These are phyloP conservation scores for Exserohilum rostratum DNA, from an alignment of 2,329 filamentous ascomycete genomes.

Conservation along the genomic window DNA sequence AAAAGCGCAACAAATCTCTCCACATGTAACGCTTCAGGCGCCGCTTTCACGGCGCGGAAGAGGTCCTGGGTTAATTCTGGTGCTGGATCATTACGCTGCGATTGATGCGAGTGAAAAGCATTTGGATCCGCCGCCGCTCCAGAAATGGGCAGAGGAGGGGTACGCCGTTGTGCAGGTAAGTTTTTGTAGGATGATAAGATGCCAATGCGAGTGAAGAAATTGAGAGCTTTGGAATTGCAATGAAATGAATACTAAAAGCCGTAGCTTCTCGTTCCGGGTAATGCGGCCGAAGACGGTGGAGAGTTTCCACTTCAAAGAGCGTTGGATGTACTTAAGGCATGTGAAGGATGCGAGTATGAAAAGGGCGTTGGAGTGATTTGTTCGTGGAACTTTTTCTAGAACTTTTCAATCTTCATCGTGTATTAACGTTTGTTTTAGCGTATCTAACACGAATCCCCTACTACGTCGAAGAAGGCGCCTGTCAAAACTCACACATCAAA, in stretches of 20 bases:
- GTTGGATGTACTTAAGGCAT: slow-evolving; percentile 29
- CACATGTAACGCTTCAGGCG: slow-evolving; percentile 48
- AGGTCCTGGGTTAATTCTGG: slow-evolving; percentile 57
- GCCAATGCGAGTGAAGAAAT: background rate
- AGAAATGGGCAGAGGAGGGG: slow-evolving; percentile 76
- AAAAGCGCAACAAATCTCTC: slow-evolving; percentile 27
- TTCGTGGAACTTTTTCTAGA: slow-evolving; percentile 19
- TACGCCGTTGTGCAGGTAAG: slow-evolving; percentile 63
- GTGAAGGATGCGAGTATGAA: slow-evolving; percentile 32
- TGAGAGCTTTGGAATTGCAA: slow-evolving; percentile 41
- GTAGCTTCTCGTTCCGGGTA: slow-evolving; percentile 54
- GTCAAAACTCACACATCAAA: slow-evolving; percentile 33
- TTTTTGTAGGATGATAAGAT: background rate
- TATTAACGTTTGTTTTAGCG: slow-evolving; percentile 26
- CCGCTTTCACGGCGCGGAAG: slow-evolving; percentile 57
- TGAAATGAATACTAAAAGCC: background rate
- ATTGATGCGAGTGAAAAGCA: slow-evolving; percentile 44
- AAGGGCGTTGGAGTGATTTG: slow-evolving; percentile 42
- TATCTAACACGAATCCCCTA: slow-evolving; percentile 41
- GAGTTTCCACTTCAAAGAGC: slow-evolving; percentile 41
- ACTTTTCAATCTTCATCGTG: background rate
- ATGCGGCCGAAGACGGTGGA: slow-evolving; percentile 36
- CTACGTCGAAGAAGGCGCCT: slow-evolving; percentile 39
- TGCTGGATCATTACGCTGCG: slow-evolving; percentile 47
- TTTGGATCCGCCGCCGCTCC: slow-evolving; percentile 60